Percentiles rank a stretch among this genome's conserved stretches.
phyloP scores from a whole-genome alignment of 2,329 filamentous ascomycete genomes.

The Peltaster fructicola region DNA sequence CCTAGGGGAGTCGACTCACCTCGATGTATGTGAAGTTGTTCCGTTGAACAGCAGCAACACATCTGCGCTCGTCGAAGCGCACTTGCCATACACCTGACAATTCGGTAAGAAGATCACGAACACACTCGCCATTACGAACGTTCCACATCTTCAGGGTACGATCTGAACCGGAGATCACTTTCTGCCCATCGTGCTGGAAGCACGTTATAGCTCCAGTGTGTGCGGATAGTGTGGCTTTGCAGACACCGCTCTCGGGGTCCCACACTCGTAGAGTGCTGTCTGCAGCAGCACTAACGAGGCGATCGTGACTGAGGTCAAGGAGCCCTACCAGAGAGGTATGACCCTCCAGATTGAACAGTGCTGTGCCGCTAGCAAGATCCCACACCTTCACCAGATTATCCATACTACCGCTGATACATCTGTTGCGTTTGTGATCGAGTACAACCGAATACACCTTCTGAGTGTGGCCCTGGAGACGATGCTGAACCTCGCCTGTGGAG shows the following conservation, averaged over 20 bases:
- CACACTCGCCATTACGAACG: slow-evolving; percentile 74
- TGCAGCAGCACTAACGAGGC: slow-evolving; percentile 83
- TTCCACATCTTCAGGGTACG: slow-evolving; percentile 98
- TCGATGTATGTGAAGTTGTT: slow-evolving; percentile 89
- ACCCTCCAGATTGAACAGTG: slow-evolving; percentile 79
- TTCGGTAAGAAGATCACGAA: slow-evolving; percentile 82
- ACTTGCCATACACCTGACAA: slow-evolving; percentile 98
- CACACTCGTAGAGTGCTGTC: slow-evolving; percentile 92
- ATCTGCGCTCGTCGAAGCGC: slow-evolving; percentile 87
- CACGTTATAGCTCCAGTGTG: slow-evolving; percentile 97
- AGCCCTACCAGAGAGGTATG: slow-evolving; percentile 85
- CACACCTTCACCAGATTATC: slow-evolving; percentile 96
- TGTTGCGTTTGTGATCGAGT: slow-evolving; percentile 73
- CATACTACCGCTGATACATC: slow-evolving; percentile 97
- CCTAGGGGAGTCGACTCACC: slow-evolving; percentile 35
- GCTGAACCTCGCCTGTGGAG: slow-evolving; percentile 75
- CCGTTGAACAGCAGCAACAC: slow-evolving; percentile 89
- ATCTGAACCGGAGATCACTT: slow-evolving; percentile 92
- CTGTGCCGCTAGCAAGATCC: slow-evolving; percentile 73
- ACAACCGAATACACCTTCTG: slow-evolving; percentile 97
- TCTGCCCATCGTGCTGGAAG: slow-evolving; percentile 92
- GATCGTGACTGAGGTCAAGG: slow-evolving; percentile 73
- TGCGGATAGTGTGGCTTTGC: slow-evolving; percentile 74
- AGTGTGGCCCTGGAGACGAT: slow-evolving; percentile 69
- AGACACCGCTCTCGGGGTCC: slow-evolving; percentile 85